phyloP scores from a whole-genome alignment of 2,329 filamentous ascomycete genomes.

The Colletotrichum sp. region DNA sequence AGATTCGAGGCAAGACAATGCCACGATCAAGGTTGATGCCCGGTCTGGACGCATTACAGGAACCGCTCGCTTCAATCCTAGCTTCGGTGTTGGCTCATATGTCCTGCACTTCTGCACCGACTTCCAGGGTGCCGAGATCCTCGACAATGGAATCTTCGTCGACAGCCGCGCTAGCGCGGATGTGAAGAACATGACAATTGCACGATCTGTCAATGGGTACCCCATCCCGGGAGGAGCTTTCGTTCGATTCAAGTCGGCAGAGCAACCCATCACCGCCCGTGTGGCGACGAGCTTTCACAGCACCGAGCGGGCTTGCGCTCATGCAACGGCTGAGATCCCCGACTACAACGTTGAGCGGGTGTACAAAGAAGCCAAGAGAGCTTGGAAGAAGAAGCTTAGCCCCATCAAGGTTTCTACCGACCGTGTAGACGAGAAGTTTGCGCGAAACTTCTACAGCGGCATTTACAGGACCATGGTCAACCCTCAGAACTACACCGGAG shows the following conservation, averaged over 20 bases:
- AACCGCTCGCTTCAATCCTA: conserved; percentile 66
- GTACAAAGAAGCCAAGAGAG: conserved; percentile 54
- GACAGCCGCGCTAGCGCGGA: conserved; percentile 58
- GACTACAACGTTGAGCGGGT: conserved; percentile 66
- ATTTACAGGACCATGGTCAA: conserved; percentile 76
- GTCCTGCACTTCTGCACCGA: conserved; percentile 71
- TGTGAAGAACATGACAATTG: conserved; percentile 52
- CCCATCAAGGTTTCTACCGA: conserved; percentile 59
- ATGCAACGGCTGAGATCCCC: conserved; percentile 74
- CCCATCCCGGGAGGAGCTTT: conserved; percentile 68
- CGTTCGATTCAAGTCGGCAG: conserved; percentile 57
- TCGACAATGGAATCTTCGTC: conserved; percentile 66
- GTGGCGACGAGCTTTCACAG: conserved; percentile 76
- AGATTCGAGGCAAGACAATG: conserved; percentile 64
- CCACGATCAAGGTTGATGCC: conserved; percentile 57
- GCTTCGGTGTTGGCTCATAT: conserved; percentile 69
- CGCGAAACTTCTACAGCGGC: conserved; percentile 73
- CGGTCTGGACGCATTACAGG: conserved; percentile 66
- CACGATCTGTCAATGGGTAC: conserved; percentile 56
- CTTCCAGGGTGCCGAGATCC: conserved; percentile 62
- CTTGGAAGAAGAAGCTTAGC: conserved; percentile 67
- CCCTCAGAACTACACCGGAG: conserved; percentile 76
- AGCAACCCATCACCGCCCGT: conserved; percentile 63
- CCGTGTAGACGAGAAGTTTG: conserved; percentile 57
- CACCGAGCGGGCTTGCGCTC: conserved; percentile 67